These are phyloP conservation scores for Monilinia polystroma DNA, from an alignment of 2,329 filamentous ascomycete genomes.

Conservation along the genomic window DNA sequence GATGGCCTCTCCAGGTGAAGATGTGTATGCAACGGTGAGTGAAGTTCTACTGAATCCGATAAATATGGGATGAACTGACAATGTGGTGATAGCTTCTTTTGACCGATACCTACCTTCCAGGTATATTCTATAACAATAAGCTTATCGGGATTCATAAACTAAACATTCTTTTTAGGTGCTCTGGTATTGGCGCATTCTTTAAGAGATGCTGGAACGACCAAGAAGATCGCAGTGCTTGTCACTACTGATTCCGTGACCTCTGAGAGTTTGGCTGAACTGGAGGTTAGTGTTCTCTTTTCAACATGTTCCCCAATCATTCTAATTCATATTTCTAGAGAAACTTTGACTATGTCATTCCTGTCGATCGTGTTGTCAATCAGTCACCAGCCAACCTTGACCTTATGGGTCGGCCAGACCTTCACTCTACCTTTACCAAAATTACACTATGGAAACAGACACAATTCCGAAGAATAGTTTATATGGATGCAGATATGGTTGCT, in stretches of 20 bases:
- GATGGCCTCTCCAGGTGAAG: slow-evolving; percentile 49
- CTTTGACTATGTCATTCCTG: slow-evolving; percentile 86
- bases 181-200: slow-evolving; percentile 92
- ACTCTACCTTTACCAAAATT: slow-evolving; percentile 95
- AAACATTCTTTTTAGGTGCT: slow-evolving; percentile 60
- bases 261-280: slow-evolving; percentile 74
- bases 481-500: slow-evolving; percentile 92
- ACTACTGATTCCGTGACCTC: slow-evolving; percentile 76
- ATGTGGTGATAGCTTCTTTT: slow-evolving; percentile 70
- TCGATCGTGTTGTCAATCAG: slow-evolving; percentile 74
- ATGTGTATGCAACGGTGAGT: slow-evolving; percentile 64
- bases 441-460: slow-evolving; percentile 88
- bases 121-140: slow-evolving; percentile 49
- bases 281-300: slow-evolving; percentile 50
- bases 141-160: slow-evolving; percentile 25
- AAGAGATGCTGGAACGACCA: slow-evolving; percentile 82
- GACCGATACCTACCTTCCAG: slow-evolving; percentile 89
- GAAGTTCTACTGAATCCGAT: slow-evolving; percentile 24
- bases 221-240: slow-evolving; percentile 81
- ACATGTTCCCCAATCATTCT: slow-evolving; percentile 20
- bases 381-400: slow-evolving; percentile 80
- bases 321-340: slow-evolving; percentile 56
- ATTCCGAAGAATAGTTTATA: slow-evolving; percentile 88
- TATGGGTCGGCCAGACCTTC: slow-evolving; percentile 87
- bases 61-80: slow-evolving; percentile 24